phyloP scores from a whole-genome alignment of 2,329 filamentous ascomycete genomes.

The Aspergillus sp. region DNA sequence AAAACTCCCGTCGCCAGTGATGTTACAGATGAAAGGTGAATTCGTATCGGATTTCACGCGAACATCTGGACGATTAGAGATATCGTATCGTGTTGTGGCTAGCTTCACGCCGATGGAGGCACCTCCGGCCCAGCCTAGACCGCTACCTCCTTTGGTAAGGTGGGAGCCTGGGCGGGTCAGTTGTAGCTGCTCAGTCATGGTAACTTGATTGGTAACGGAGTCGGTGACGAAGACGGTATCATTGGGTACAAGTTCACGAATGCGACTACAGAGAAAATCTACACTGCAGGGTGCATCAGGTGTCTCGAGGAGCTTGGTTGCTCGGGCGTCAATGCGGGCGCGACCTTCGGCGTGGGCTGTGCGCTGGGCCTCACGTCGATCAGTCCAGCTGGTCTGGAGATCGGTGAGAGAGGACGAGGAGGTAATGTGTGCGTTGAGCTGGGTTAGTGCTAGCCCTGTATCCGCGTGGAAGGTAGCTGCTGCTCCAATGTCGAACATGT shows the following conservation, averaged over 20 bases:
- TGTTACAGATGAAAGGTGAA: conserved; percentile 8
- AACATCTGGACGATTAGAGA: neutral
- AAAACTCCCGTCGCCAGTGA: conserved; percentile 65
- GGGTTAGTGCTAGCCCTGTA: neutral
- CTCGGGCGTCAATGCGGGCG: conserved; percentile 3
- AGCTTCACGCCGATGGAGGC: conserved; percentile 74
- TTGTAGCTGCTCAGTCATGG: conserved; percentile 13
- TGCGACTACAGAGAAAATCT: conserved; percentile 10
- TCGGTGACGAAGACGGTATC: conserved; percentile 14
- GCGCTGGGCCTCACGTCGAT: neutral
- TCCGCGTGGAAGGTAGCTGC: conserved; percentile 13
- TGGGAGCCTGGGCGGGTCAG: conserved; percentile 39
- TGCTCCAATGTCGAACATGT: conserved; percentile 15
- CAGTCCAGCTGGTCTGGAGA: neutral
- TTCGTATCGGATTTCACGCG: neutral
- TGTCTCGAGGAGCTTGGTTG: neutral
- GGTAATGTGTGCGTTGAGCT: conserved; percentile 10
- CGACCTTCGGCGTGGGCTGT: neutral
- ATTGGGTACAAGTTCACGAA: conserved; percentile 2
- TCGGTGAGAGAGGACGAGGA: neutral
- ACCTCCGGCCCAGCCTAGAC: conserved; percentile 76
- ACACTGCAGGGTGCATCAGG: conserved; percentile 6
- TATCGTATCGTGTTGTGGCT: conserved; percentile 43
- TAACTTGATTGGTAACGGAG: conserved; percentile 13
- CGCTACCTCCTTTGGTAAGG: conserved; percentile 70